phyloP scores from a whole-genome alignment of 2,329 filamentous ascomycete species.

The Trichophyton simii region DNA sequence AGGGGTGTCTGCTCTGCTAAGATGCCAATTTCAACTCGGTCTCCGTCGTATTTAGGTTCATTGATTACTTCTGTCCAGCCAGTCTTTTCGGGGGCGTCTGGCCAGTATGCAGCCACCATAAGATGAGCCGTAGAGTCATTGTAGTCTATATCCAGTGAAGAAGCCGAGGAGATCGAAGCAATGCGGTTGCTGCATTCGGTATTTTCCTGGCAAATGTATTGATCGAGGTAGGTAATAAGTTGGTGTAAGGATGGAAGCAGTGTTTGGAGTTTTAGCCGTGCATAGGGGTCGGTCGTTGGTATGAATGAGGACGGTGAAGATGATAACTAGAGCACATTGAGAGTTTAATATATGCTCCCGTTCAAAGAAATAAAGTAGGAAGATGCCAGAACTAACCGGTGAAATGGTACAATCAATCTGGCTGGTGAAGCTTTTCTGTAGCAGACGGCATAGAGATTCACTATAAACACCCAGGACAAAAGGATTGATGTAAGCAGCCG shows the following conservation, averaged over 20 bases:
- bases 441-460: constrained; percentile 41
- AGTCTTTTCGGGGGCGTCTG: constrained; percentile 20
- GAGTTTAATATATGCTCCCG: not conserved
- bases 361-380: too few relatives aligned
- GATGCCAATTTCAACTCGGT: constrained; percentile 69
- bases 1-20: constrained; percentile 48
- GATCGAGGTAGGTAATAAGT: constrained; percentile 43
- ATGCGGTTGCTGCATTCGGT: constrained; percentile 40
- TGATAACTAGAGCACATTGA: not conserved
- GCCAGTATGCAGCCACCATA: constrained; percentile 54
- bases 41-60: constrained; percentile 14
- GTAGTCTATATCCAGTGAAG: constrained; percentile 64
- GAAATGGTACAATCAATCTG: constrained; percentile 44
- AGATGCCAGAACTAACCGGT: constrained; percentile 45
- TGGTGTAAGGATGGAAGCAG: constrained; percentile 43
- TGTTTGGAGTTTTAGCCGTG: not conserved
- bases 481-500: constrained; percentile 15
- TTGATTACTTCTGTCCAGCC: constrained; percentile 38
- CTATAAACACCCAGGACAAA: not conserved
- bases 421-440: constrained; percentile 46
- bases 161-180: constrained; percentile 40
- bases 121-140: constrained; percentile 55
- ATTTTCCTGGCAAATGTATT: constrained; percentile 41
- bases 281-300: not conserved
- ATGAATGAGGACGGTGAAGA: not conserved